Evolutionary conservation across 441 rosid species (phyloP), one percentile per base, ranked within the genome.

Genomic region (Geranium incanum): DNA sequence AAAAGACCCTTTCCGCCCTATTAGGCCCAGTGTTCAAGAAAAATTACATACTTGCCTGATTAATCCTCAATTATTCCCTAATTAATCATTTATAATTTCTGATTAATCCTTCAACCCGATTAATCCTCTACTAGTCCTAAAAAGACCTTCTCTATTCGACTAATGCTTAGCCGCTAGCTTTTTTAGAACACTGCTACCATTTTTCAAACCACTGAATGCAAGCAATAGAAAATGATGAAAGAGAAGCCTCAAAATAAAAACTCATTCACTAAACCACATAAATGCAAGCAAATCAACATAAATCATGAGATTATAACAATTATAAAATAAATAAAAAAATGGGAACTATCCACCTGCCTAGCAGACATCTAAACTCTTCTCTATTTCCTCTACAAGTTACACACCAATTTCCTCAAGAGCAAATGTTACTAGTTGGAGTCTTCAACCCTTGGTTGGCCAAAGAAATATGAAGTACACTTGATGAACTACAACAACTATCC

Each of bases 401-500:
- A 48, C n/a, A 6, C 43, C 1, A 4, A 52, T 37, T 55, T 73
- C 62, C 15, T 66, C 52, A 37, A 50, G 73, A 59, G 77, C 64
- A 28, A 55, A 55, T 15, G 60, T 48, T 23, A 36, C 18, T 11
- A 70, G 73, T 59, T 60, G 64, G 33, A 59, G 48, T 13, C 68
- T 4, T 15, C 15, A 18, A 55, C 57, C 66, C 37, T 6, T 7
- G 13, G 6, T 59, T 36, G 68, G 69, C 52, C 13, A 68, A 33
- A 55, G 38, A 57, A 41, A 57, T 63, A 74, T 79, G 74, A 38
- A 57, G 67, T 73, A 39, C 80, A 19, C 68, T 43, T 70, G 75
- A 70, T 2, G 55, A 69, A 81, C 84, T 82, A n/a, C n/a, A n/a
- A 81, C 79, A 80, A 81, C 76, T 18, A 66, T 75, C 78, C 74